Evolutionary conservation across 176 grass and related monocot genomes (phyloP), one percentile per base, ranked within the genome.

Genomic region (Musa itinerans): DNA sequence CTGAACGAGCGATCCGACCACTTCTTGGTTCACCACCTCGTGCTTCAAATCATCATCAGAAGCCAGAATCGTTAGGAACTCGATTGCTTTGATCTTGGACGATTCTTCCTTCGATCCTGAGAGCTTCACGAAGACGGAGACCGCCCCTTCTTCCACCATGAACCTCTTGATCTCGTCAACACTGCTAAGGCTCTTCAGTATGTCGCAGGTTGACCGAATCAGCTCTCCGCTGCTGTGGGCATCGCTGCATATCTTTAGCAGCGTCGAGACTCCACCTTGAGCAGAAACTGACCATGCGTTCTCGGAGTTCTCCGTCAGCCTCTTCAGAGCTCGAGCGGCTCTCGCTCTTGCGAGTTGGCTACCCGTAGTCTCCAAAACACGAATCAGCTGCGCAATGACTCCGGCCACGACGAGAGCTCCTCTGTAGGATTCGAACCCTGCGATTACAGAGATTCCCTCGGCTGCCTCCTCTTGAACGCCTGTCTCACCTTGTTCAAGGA

Each of bases 271-370:
- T 73, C 95, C 95, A 14, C 91, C 91, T 21, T 99, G 95, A 14
- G 95, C 95, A 16, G 87, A 86, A 24, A 94, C 88, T 12, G 95
- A 92, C 88, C 91, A 99, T 15, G 86, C 86, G 78, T 99, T 99
- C 27, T 91, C 87, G 1, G 90, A 83, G 78, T 99, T 94, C 75
- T 92, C 86, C 0, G 95, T 99, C 75, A 99, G 83, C 82, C 15
- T 87, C 75, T 83, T 83, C 25, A 99, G 84, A 76, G 90, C 83
- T 58, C 78, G 68, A 17, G 83, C 86, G 10, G 91, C 88, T 13
- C 62, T 68, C 69, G 83, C 84, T 82, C 84, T 99, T 17, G 57
- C 68, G 7, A 76, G 54, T 12, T 26, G 21, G 11, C 53, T 84
- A n/a, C 78, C 86, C 0, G 34, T 43, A 5, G 27, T 65, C 74